Base-by-base conservation (phyloP, 129 eudicot genomes). In the Arctium minus region DNA sequence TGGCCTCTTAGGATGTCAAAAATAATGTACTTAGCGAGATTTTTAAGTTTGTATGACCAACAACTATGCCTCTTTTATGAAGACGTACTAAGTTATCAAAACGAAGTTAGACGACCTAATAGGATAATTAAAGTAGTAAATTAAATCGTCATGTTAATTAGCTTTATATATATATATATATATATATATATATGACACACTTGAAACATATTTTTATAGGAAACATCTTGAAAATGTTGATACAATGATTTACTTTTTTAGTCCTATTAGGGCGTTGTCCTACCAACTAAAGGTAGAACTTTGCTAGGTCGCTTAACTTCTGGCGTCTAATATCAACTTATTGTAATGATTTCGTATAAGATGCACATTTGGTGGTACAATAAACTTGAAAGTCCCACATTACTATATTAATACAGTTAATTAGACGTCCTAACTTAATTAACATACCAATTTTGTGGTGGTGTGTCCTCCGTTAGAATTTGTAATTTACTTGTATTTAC, bases 401-500 rank as follows among this genome's bases (percentile, higher is more conserved):
- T 44, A 44, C 13, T 9, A 44, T 44, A 44, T 11, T 46, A 46
- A 11, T 17, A 46, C 56, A 46, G 0, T 22, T 22, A 22, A 22
- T 50, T 50, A 50, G 62, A 50, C 18, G 15, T 50, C 18, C n/a
- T 8, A 11, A 50, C 5, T 12, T 50, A 50, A 48, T 12, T 50
- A 50, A 48, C 60, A 48, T 48, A 48, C 60, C 60, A 46, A 48
- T 2, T 50, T 50, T 11, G n/a, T 50, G 13, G 17, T 12, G 5
- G 5, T 50, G 18, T 62, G 53, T 64, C 18, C 40, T 37, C 27
- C 38, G 1, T 11, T 29, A 10, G 6, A 78, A 65, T 29, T 12
- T 35, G 8, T 65, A 62, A 32, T 65, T 39, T 78, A 56, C 64
- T 67, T 78, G 74, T 78, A 22, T 65, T 3, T 77, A 35, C 80